Base-by-base conservation (phyloP, 1,139 yeast genomes). In the Hemisphaericaspora xylanilytica region DNA sequence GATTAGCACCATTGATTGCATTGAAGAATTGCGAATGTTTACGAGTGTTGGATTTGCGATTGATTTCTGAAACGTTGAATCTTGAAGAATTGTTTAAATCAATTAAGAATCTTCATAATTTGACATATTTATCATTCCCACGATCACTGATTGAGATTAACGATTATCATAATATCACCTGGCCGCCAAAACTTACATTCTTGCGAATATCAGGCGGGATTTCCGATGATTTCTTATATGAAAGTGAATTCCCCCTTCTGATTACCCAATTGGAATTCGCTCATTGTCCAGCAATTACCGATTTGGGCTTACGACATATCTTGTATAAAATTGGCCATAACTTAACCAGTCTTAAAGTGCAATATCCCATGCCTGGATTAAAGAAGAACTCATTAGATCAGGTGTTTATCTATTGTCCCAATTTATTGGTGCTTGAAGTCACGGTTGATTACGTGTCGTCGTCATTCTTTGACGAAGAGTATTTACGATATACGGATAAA, bases 21-120 rank as follows among this genome's bases (percentile, higher is more conserved):
- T 67, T 92, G 36, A 77, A 85, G 42, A 70, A 81, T 37, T 92
- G 98, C 59, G 65, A 65, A 16, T 69, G 75, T 31, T 63, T 92
- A 39, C 72, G 71, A 43, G 75, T 80, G 1, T 65, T 92, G 26
- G 97, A 92, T 58, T 62, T 92, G 42, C 76, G 96, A n/a, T 70
- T 89, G 29, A 97, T 92, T 1, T 85, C 96, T 3, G 97, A 90
- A 59, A 88, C 95, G 0, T 84, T 92, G 8, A 89, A 89, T 49
- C 64, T 92, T 40, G 77, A 81, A 33, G 90, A 87, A 53, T 65
- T 92, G 11, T 89, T 92, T 59, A 70, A 70, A 32, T 85, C 96
- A 2, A 85, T 92, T 32, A 70, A 74, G 35, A 75, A 75, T 39
- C 73, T 86, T 27, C 72, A 73, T 32, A 55, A 74, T 14, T 67